A percentile compares a stretch with the other conserved stretches of the same genome.
These are phyloP conservation scores for Penicillium canariense DNA, from an alignment of 495 filamentous ascomycete species.

Conservation along the genomic window DNA sequence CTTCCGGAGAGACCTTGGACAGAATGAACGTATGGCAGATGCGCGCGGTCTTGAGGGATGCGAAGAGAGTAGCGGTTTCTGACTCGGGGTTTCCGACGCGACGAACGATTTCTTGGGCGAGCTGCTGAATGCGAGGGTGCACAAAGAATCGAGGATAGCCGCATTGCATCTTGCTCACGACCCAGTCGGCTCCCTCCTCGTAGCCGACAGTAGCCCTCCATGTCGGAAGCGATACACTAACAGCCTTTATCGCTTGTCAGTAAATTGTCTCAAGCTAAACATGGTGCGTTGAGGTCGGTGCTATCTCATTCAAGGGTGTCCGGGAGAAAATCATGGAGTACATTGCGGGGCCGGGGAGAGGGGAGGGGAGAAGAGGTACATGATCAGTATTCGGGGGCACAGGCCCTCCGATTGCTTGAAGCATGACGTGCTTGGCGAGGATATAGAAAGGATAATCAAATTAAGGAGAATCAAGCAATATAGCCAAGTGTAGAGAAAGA, in stretches of 20 bases:
- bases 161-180: slow-evolving; percentile 77
- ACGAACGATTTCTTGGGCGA: slow-evolving; percentile 65
- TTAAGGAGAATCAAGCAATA: slow-evolving; percentile 6
- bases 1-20: slow-evolving; percentile 48
- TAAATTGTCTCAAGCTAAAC: not conserved
- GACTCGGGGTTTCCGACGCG: slow-evolving; percentile 55
- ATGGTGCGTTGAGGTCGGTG: not conserved
- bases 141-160: slow-evolving; percentile 97
- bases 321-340: slow-evolving; percentile 15
- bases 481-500: slow-evolving; percentile 6
- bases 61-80: slow-evolving; percentile 78
- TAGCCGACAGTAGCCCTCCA: slow-evolving; percentile 90
- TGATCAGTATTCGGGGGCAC: slow-evolving; percentile 54
- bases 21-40: slow-evolving; percentile 72
- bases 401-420: slow-evolving; percentile 42
- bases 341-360: slow-evolving; percentile 31
- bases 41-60: slow-evolving; percentile 61
- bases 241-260: slow-evolving; percentile 58
- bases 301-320: not conserved
- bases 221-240: slow-evolving; percentile 93
- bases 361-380: slow-evolving; percentile 38
- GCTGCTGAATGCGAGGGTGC: slow-evolving; percentile 74
- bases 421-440: slow-evolving; percentile 26
- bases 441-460: not conserved
- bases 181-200: slow-evolving; percentile 87